Evolutionary conservation across 306 rosid species (phyloP), one percentile per base, ranked within the genome.

Genomic region (Ammopiptanthus mongolicus): DNA sequence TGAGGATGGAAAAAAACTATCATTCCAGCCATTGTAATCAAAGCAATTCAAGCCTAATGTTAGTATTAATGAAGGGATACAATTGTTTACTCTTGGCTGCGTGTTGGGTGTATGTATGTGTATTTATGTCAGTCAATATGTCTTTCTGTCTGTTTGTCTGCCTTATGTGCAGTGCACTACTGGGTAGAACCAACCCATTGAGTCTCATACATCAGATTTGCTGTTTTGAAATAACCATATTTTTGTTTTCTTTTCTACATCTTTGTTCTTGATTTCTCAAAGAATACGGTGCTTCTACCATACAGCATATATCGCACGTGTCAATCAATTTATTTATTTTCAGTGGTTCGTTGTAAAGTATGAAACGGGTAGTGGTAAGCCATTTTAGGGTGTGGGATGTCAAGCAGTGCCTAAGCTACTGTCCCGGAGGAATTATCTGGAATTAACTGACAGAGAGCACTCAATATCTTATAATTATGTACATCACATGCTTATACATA

Each of bases 1-100:
- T 28, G 51, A 63, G 5, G n/a, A 64, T 68, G 19, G 6, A 77
- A 68, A 67, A 10, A 77, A 68, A 67, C 48, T 79, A 23, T 65
- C 34, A 15, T 57, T 52, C 67, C 56, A 57, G 22, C n/a, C 57
- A 58, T n/a, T 71, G 68, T 79, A 33, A 63, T 44, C 6, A 64
- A 64, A 64, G 39, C 31, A 52, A 18, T 21, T 53, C 50, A 29
- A 9, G 55, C 28, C 28, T 50, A 29, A 60, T 28, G 71, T 71
- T 67, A 14, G 41, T 33, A 19, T 42, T 22, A 42, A 28, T 65
- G 31, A 79, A 55, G 67, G 68, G 64, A 28, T 4, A 0, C 23
- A 37, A 15, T 28, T 3, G 1, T 69, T 52, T 75, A 8, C 56
- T n/a, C 56, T 28, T 37, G 5, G 7, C 62, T 61, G 23, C 65